A percentile compares a stretch with the other conserved stretches of the same genome.
These are phyloP conservation scores for Fagopyrum esculentum DNA, from an alignment of 148 eudicot genomes.

Conservation along the genomic window DNA sequence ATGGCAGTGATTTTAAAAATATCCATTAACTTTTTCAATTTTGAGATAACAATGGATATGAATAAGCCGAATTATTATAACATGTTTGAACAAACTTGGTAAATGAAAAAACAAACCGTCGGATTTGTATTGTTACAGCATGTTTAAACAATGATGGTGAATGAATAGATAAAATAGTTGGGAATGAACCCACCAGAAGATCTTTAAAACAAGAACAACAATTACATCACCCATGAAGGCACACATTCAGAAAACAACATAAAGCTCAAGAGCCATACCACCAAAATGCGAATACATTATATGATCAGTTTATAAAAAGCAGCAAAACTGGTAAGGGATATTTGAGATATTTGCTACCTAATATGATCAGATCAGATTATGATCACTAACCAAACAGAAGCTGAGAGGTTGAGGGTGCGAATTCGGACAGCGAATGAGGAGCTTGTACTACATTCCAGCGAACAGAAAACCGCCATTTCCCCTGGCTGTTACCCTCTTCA, in stretches of 20 bases:
- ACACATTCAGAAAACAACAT: no score
- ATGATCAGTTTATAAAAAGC: neutral
- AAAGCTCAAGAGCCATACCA: neutral
- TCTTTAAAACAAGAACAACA: neutral
- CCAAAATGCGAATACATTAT: no score
- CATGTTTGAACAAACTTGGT: no score
- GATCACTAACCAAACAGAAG: conserved; percentile 58
- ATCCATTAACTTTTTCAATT: no score
- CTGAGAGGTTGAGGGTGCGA: conserved; percentile 86
- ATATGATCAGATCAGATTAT: no score
- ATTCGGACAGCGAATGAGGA: conserved; percentile 41
- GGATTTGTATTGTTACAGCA: neutral
- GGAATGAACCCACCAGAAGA: neutral
- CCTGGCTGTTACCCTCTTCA: conserved; percentile 14
- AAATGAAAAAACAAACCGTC: no score
- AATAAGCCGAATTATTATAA: no score
- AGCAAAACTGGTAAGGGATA: neutral
- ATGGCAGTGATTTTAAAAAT: no score
- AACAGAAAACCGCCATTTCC: conserved; percentile 49
- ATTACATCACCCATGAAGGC: no score
- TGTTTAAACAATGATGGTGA: neutral
- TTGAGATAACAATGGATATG: no score
- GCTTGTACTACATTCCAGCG: conserved; percentile 71
- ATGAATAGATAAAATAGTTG: neutral
- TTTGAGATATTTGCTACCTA: no score